Conservation (phyloP, 2,329 filamentous ascomycete species). For the Madurella mycetomatis region DNA sequence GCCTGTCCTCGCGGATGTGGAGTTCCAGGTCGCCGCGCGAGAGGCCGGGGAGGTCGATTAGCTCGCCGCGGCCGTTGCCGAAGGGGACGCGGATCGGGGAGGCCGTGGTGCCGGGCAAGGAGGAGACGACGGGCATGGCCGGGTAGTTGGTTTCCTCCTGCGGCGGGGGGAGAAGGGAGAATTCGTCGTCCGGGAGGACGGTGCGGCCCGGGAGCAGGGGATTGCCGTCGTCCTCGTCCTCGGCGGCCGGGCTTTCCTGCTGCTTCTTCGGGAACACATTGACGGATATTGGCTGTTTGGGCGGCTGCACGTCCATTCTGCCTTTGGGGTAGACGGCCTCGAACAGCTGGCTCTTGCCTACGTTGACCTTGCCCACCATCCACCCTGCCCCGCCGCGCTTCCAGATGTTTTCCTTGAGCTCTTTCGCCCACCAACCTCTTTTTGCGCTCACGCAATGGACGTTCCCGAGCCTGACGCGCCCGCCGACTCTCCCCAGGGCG, state of each 20-base stretch:
- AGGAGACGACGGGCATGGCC: conserved; percentile 78
- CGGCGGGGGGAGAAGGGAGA: conserved; percentile 68
- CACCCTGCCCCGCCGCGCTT: conserved; percentile 79
- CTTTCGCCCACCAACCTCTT: conserved; percentile 83
- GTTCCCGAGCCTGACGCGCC: conserved; percentile 78
- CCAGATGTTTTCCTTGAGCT: conserved; percentile 82
- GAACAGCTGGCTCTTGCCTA: conserved; percentile 92
- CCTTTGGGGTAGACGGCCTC: conserved; percentile 81
- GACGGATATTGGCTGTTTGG: conserved; percentile 36
- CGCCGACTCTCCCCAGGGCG: conserved; percentile 63
- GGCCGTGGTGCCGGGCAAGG: conserved; percentile 87
- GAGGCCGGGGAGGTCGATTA: conserved; percentile 89
- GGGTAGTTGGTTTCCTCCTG: conserved; percentile 72
- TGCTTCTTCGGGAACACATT: conserved; percentile 26
- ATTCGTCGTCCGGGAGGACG: conserved; percentile 32
- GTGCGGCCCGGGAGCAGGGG: conserved; percentile 8
- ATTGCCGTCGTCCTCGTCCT: conserved; percentile 1
- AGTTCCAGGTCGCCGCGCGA: conserved; percentile 67
- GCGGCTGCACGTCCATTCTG: conserved; percentile 41
- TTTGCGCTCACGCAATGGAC: conserved; percentile 81
- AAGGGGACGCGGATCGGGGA: conserved; percentile 92
- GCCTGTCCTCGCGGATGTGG: conserved; percentile 64
- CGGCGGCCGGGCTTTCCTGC: not conserved
- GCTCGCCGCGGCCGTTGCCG: conserved; percentile 77
- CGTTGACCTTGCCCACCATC: conserved; percentile 98